Evolutionary conservation across 495 filamentous ascomycete species (phyloP).

Genomic region (Talaromyces borbonicus): DNA sequence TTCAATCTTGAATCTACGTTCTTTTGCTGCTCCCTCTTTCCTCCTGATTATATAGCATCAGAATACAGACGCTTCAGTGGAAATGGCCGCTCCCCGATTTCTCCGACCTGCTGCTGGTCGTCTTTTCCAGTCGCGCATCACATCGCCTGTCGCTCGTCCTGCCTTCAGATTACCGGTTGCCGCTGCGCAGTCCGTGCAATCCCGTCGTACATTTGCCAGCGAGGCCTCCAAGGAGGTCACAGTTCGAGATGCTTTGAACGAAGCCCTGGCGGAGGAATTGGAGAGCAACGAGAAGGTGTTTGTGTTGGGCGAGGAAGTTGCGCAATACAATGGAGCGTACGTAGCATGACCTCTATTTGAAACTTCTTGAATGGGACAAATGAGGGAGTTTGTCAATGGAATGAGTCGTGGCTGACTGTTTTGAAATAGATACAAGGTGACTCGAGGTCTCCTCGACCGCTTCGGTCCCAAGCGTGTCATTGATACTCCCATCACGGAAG

Average conservation of each 20-base stretch:
- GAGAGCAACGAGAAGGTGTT: slow-evolving; percentile 91
- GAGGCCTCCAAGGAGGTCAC: slow-evolving; percentile 74
- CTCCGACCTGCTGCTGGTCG: slow-evolving; percentile 74
- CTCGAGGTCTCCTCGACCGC: slow-evolving; percentile 89
- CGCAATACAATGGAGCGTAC: slow-evolving; percentile 96
- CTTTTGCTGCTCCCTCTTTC: slow-evolving; percentile 12
- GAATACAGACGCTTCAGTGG: slow-evolving; percentile 12
- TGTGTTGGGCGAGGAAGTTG: slow-evolving; percentile 93
- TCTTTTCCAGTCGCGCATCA: slow-evolving; percentile 56
- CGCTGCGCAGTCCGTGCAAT: slow-evolving; percentile 36
- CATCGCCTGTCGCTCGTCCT: slow-evolving; percentile 40
- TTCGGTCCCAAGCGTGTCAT: slow-evolving; percentile 97
- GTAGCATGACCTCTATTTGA: no score
- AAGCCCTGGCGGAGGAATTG: slow-evolving; percentile 94
- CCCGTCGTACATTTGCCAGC: slow-evolving; percentile 38
- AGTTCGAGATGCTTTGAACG: slow-evolving; percentile 93
- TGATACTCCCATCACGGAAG: slow-evolving; percentile 96
- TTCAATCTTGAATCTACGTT: slow-evolving; percentile 24
- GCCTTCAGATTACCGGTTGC: slow-evolving; percentile 37
- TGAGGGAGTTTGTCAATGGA: no score
- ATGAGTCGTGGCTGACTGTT: background rate
- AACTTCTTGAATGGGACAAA: no score
- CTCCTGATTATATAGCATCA: slow-evolving; percentile 6
- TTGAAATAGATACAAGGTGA: slow-evolving; percentile 79
- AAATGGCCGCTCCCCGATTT: slow-evolving; percentile 61